A percentile compares a stretch with the other conserved stretches of the same genome.
Conservation (phyloP, 495 filamentous ascomycete genomes). For the Penicillium parvum region DNA sequence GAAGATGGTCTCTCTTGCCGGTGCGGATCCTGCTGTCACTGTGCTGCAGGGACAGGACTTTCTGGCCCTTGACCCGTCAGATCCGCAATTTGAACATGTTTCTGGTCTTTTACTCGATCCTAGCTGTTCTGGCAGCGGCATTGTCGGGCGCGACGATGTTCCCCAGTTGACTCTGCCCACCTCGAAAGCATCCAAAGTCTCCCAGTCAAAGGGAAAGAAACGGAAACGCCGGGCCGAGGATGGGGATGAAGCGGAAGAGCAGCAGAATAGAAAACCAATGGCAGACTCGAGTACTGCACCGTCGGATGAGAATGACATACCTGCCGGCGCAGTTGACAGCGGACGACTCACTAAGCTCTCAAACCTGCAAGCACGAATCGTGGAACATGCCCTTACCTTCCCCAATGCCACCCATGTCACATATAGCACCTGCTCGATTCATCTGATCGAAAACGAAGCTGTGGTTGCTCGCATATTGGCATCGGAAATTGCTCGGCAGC, state of each 20-base stretch:
- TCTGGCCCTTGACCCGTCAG: constrained; percentile 61
- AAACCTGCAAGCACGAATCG: constrained; percentile 68
- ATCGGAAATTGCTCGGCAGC: constrained; percentile 56
- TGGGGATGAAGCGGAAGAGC: constrained; percentile 16
- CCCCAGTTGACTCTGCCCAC: constrained; percentile 52
- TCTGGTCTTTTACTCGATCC: constrained; percentile 81
- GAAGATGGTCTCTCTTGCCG: constrained; percentile 77
- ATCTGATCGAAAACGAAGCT: constrained; percentile 80
- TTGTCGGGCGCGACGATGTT: constrained; percentile 78
- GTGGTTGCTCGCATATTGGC: constrained; percentile 68
- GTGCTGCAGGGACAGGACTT: constrained; percentile 76
- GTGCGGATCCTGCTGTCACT: constrained; percentile 57
- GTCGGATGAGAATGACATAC: constrained; percentile 36
- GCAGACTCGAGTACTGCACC: constrained; percentile 15
- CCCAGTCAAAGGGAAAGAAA: constrained; percentile 39
- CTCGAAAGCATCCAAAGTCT: constrained; percentile 10
- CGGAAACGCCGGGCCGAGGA: constrained; percentile 32
- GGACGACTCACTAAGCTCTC: constrained; percentile 67
- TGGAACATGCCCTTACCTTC: constrained; percentile 80
- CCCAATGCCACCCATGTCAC: constrained; percentile 71
- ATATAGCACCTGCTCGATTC: constrained; percentile 89
- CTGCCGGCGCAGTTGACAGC: constrained; percentile 18
- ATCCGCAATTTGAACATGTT: constrained; percentile 52
- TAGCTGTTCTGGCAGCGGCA: constrained; percentile 91
- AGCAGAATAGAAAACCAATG: constrained; percentile 10